phyloP scores from a whole-genome alignment of 1,284 basidiomycete species.

The Wallemia hederae region DNA sequence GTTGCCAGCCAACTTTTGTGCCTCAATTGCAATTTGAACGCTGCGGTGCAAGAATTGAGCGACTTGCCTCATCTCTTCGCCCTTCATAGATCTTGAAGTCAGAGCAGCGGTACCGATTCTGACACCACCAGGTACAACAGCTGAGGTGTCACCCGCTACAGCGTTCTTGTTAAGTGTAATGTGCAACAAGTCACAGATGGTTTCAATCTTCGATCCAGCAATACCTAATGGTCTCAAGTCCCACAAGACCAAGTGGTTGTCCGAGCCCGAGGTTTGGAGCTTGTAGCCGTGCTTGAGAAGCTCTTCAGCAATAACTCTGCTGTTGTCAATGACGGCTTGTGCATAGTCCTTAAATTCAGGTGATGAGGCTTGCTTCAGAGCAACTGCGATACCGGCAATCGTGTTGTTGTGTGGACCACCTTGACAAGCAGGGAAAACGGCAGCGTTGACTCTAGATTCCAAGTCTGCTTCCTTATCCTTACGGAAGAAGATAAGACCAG shows the following conservation, averaged over 20 bases:
- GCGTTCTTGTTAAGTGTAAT: conserved; percentile 65
- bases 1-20: conserved; percentile 80
- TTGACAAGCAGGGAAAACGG: conserved; percentile 99
- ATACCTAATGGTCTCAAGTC: conserved; percentile 81
- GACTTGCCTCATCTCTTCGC: conserved; percentile 51
- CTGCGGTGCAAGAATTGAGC: conserved; percentile 75
- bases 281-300: conserved; percentile 49
- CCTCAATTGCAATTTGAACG: conserved; percentile 52
- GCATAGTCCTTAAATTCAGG: conserved; percentile 83
- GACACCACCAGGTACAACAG: conserved; percentile 88
- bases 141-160: conserved; percentile 79
- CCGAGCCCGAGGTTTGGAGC: conserved; percentile 86
- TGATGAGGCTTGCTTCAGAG: conserved; percentile 74
- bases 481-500: conserved; percentile 95
- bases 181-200: conserved; percentile 84
- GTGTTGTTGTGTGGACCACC: conserved; percentile 99
- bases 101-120: conserved; percentile 83
- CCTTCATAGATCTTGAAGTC: conserved; percentile 69
- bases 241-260: conserved; percentile 96
- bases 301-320: conserved; percentile 36
- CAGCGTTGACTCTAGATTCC: conserved; percentile 85
- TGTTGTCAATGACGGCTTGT: conserved; percentile 74
- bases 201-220: conserved; percentile 94
- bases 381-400: conserved; percentile 79
- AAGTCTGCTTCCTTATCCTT: conserved; percentile 65